A percentile compares a stretch with the other conserved stretches of the same genome.
Evolutionary conservation across 441 rosid genomes (phyloP).

Genomic region (Corymbia citriodora): DNA sequence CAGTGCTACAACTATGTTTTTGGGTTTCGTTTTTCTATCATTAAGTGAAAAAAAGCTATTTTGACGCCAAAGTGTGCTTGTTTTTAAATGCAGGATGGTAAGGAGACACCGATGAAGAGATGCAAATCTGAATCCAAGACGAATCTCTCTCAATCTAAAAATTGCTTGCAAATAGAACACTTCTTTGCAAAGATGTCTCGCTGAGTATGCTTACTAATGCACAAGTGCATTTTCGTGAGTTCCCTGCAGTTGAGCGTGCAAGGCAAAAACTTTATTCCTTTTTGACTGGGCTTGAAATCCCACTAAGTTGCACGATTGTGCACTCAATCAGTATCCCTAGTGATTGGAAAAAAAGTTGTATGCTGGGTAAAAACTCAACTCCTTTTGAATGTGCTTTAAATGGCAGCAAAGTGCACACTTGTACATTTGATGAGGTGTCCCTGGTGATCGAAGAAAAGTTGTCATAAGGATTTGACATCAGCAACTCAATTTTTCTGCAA

Average conservation of each 20-base stretch:
- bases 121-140: conserved; percentile 44
- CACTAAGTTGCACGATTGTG: background rate
- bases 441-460: background rate
- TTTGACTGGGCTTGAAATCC: background rate
- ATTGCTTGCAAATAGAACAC: conserved; percentile 78
- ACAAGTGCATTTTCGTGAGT: background rate
- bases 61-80: background rate
- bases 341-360: background rate
- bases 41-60: background rate
- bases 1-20: background rate
- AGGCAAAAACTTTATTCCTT: background rate
- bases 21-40: background rate
- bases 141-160: conserved; percentile 44
- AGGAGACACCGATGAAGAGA: conserved; percentile 53
- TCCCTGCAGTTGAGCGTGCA: background rate
- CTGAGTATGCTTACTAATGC: background rate
- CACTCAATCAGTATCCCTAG: background rate
- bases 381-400: background rate
- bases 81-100: conserved; percentile 35
- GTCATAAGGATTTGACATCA: background rate
- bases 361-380: background rate
- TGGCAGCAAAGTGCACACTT: background rate
- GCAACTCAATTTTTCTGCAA: background rate
- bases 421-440: background rate
- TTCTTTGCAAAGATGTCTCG: conserved; percentile 61